phyloP scores from a whole-genome alignment of 805 yeast genomes.

The Yarrowia bubula region DNA sequence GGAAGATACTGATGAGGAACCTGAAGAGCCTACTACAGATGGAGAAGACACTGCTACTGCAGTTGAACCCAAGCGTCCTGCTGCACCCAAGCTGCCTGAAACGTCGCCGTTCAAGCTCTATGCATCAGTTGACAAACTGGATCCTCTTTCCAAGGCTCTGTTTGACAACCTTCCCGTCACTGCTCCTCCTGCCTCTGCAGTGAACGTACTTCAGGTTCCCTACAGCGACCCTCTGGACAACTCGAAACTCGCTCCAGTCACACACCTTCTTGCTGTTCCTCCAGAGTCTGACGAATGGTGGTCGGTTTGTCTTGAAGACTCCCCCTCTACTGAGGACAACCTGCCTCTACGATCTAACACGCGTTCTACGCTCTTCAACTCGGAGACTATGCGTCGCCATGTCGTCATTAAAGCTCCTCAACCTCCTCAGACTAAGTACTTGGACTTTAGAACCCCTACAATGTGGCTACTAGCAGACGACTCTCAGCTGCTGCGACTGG shows the following conservation, averaged over 20 bases:
- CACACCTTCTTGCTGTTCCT: slow-evolving; percentile 37
- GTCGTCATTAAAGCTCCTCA: slow-evolving; percentile 71
- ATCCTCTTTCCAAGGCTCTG: slow-evolving; percentile 33
- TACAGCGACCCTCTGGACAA: slow-evolving; percentile 34
- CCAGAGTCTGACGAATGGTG: slow-evolving; percentile 38
- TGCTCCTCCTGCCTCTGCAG: slow-evolving; percentile 9
- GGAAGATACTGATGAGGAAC: slow-evolving; percentile 33
- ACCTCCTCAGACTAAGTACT: slow-evolving; percentile 80
- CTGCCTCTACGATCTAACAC: background rate
- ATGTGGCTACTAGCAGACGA: slow-evolving; percentile 97
- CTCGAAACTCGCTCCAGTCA: slow-evolving; percentile 37
- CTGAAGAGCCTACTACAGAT: slow-evolving; percentile 23
- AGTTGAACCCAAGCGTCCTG: background rate
- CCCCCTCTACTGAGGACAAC: background rate
- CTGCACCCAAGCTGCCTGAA: background rate
- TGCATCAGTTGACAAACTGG: slow-evolving; percentile 30
- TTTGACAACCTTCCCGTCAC: slow-evolving; percentile 26
- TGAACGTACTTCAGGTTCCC: slow-evolving; percentile 27
- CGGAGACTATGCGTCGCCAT: slow-evolving; percentile 33
- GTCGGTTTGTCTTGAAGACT: slow-evolving; percentile 35
- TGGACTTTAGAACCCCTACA: slow-evolving; percentile 84
- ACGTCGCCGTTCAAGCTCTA: slow-evolving; percentile 31
- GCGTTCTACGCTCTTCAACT: slow-evolving; percentile 28
- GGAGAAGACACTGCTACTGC: background rate
- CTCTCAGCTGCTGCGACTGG: slow-evolving; percentile 69